Base-by-base conservation (phyloP, 2,329 filamentous ascomycete species). In the Calonectria pauciramosa region DNA sequence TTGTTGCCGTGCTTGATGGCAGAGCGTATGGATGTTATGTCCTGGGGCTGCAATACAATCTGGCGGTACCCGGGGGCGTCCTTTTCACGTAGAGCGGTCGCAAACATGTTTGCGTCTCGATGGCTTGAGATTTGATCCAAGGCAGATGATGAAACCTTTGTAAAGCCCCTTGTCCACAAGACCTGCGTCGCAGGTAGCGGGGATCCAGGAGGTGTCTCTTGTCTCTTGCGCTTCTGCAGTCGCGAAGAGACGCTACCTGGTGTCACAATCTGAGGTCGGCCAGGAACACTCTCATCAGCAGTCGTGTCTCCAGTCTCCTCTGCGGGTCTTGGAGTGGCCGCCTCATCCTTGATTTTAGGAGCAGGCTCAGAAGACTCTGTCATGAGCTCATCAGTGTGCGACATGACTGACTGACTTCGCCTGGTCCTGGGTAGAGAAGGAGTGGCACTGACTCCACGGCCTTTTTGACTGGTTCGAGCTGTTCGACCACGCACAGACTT, bases 91-190 rank as follows among this genome's bases (percentile, higher is more conserved):
- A 96, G 90, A 2, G 93, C 93, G 70, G 93, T 93, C 34, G 93
- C 93, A 82, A 96, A 96, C 85, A 95, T 95, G 78, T 94, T 95
- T 59, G 94, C 94, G 78, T 94, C 91, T 41, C 94, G 93, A 82
- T 96, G 94, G 68, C 92, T 94, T 30, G 92, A 91, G 73, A 96
- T 94, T 79, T 95, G 93, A 81, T 96, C 94, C 76, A 96, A 88
- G 16, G 94, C 92, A 6, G 93, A 93, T 5, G 90, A 91, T 38
- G 93, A 93, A 18, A 95, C 94, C 78, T 93, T 92, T 44, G 93
- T 91, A 80, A 96, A 93, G 63, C 93, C 93, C 63, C 94, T 92
- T 18, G 94, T 95, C 88, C 94, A 94, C 51, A 94, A 88, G 7
- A 96, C 94, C 72, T 95, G 90, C 11, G 91, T 91, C 28, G 92